Percentiles rank a stretch among this genome's conserved stretches.
phyloP scores from a whole-genome alignment of 2,329 filamentous ascomycete species.

The Fusarium sp. region DNA sequence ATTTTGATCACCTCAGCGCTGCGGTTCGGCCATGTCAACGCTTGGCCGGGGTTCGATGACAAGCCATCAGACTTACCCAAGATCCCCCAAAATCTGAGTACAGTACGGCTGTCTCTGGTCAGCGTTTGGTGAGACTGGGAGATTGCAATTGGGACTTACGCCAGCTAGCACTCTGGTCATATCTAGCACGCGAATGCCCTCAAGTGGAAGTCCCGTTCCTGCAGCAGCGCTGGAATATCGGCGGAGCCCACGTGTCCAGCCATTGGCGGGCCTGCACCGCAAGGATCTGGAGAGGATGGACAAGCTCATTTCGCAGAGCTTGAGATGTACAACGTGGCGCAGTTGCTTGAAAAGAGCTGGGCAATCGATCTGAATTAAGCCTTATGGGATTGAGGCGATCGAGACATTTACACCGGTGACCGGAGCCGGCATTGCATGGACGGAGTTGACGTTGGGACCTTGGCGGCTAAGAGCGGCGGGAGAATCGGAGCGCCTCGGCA shows the following conservation, averaged over 20 bases:
- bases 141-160: slow-evolving; percentile 68
- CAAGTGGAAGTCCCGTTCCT: slow-evolving; percentile 72
- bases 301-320: slow-evolving; percentile 35
- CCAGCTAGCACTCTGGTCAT: slow-evolving; percentile 97
- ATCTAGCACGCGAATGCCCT: slow-evolving; percentile 91
- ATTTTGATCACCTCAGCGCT: slow-evolving; percentile 98
- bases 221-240: slow-evolving; percentile 50
- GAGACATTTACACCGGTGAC: slow-evolving; percentile 24
- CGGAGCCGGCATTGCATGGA: slow-evolving; percentile 29
- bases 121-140: slow-evolving; percentile 19
- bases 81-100: slow-evolving; percentile 95
- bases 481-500: slow-evolving; percentile 37
- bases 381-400: slow-evolving; percentile 5
- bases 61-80: slow-evolving; percentile 77
- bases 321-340: slow-evolving; percentile 8
- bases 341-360: neutral
- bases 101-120: slow-evolving; percentile 83
- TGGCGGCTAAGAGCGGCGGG: slow-evolving; percentile 24
- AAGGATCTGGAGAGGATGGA: slow-evolving; percentile 38
- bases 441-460: neutral
- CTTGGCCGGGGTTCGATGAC: slow-evolving; percentile 7
- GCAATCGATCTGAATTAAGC: slow-evolving; percentile 2
- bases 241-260: slow-evolving; percentile 43
- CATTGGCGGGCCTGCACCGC: slow-evolving; percentile 35
- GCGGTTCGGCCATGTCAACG: slow-evolving; percentile 30